Evolutionary conservation across 768 basidiomycete genomes (phyloP), one percentile per base, ranked within the genome.

Genomic region (Sistotremastrum niveocremeum): DNA sequence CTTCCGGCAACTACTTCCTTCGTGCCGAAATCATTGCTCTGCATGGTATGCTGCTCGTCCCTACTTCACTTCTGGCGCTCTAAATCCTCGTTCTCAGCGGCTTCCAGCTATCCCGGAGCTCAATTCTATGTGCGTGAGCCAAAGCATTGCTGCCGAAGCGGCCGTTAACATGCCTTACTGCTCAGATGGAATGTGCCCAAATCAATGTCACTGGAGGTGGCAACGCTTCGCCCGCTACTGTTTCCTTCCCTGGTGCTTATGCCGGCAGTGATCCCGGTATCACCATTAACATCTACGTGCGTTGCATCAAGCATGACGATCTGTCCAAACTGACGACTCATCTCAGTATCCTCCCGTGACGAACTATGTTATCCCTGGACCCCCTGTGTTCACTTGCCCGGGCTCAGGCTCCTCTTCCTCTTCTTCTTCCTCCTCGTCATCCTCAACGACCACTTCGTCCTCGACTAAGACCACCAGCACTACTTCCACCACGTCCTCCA

Each of bases 21-120:
- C 49, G 59, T 5, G 44, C 44, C 33, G 56, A 57, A 44, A 32
- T 57, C 9, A 54, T 54, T 34, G 54, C 20, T 20, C 20, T 20
- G 20, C 20, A 20, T 20, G 20, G 20, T 20, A 20, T 20, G 20
- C 44, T 48, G 10, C 32, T 20, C 20, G 20, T 20, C 20, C 20
- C 20, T 20, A 20, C 20, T 20, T 20, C 20, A 20, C 20, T 20
- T 20, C 20, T 20, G 20, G 20, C 20, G 20, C 20, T 20, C 20
- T 20, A 20, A 20, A 20, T 20, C 20, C 20, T 20, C 20, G 20
- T 20, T 20, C 2, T 20, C 20, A 20, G 68, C 56, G 8, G 72
- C 70, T 0, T 46, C 51, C 4, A 62, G 51, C n/a, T 75, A 74
- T 52, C 73, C 72, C 35, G 75, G 76, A 34, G 76, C 76, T 28